Evolutionary conservation across 2,329 filamentous ascomycete genomes (phyloP).

Genomic region (Dothistroma pini): DNA sequence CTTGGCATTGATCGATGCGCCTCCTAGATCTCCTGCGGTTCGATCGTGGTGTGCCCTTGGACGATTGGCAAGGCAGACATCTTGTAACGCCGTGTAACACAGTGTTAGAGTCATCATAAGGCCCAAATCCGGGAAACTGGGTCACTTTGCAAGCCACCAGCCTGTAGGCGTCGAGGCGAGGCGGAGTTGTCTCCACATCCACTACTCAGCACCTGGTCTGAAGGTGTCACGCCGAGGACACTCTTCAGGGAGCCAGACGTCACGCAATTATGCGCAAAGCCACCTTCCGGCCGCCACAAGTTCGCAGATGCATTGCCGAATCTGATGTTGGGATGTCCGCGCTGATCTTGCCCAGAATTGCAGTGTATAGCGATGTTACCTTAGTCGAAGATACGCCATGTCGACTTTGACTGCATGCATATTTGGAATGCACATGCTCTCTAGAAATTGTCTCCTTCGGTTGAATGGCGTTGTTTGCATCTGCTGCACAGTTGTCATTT

Average conservation of each 20-base stretch:
- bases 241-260: not conserved
- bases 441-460: not conserved
- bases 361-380: not conserved
- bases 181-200: conserved; percentile 12
- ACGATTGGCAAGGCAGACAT: not conserved
- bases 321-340: not conserved
- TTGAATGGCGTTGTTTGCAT: not conserved
- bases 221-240: not conserved
- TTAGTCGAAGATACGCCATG: not conserved
- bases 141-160: not conserved
- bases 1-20: not conserved
- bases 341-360: not conserved
- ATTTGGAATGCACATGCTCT: not conserved
- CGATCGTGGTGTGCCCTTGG: not conserved
- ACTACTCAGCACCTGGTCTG: conserved; percentile 1
- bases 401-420: not conserved
- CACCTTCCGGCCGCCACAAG: not conserved
- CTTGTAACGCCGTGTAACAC: not conserved
- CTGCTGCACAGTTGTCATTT: not conserved
- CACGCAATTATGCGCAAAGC: not conserved
- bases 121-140: not conserved
- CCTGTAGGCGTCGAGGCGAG: conserved; percentile 1
- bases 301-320: not conserved
- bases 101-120: not conserved
- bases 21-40: not conserved